Conservation (phyloP, 1,284 basidiomycete genomes). For the Pseudozyma tsukubaensis region DNA sequence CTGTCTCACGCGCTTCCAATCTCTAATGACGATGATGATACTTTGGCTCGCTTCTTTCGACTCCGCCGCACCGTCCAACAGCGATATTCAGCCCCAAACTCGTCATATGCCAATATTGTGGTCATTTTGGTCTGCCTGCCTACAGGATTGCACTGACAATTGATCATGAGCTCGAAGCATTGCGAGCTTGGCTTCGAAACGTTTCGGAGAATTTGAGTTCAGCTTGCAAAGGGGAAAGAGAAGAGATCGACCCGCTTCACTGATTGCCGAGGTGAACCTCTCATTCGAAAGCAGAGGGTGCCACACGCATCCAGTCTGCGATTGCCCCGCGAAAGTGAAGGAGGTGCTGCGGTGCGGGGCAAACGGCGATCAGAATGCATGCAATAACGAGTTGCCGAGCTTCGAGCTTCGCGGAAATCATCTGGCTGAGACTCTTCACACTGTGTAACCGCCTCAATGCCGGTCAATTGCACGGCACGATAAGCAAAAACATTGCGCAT, state of each 20-base stretch:
- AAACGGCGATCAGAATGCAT: conserved; percentile 1
- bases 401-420: background rate
- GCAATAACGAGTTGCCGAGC: conserved; percentile 1
- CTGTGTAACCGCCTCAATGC: background rate
- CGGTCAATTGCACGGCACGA: conserved; percentile 13
- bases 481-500: background rate
- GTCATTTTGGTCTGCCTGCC: too few species aligned
- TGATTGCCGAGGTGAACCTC: conserved; percentile 5
- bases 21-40: too few species aligned
- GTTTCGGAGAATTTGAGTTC: background rate
- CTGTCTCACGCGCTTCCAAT: too few species aligned
- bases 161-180: background rate
- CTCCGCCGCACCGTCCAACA: too few species aligned
- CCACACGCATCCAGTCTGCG: background rate
- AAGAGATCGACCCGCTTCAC: background rate
- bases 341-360: conserved; percentile 3
- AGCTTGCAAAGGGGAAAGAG: background rate
- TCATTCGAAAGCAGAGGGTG: background rate
- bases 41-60: too few species aligned
- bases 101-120: too few species aligned
- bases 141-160: too few species aligned
- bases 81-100: too few species aligned
- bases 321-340: background rate
- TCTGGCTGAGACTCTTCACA: too few species aligned
- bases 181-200: background rate